Evolutionary conservation across 495 filamentous ascomycete species (phyloP).

Genomic region (Tirmania nivea): DNA sequence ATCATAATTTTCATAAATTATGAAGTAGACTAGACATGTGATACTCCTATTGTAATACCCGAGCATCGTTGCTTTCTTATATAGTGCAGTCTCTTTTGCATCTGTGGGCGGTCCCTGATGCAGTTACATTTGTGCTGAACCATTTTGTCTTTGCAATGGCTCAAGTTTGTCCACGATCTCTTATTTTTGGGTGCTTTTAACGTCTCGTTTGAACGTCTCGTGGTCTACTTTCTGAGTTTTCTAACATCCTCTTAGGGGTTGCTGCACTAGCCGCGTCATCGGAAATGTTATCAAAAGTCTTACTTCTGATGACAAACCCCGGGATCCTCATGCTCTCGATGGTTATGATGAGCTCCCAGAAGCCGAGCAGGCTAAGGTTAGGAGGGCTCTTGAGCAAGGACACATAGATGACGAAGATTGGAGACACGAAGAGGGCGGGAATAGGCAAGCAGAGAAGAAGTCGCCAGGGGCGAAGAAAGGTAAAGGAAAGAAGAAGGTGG

Average conservation of each 20-base stretch:
- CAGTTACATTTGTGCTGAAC: too few relatives aligned
- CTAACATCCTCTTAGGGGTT: constrained; percentile 33
- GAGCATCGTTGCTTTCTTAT: too few relatives aligned
- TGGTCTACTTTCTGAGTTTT: too few relatives aligned
- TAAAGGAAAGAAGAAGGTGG: background rate
- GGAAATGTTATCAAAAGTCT: constrained; percentile 25
- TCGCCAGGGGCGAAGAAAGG: background rate
- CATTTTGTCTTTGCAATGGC: too few relatives aligned
- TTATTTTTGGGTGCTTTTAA: too few relatives aligned
- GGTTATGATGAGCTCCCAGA: constrained; percentile 40
- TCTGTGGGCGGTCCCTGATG: too few relatives aligned
- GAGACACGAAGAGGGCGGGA: constrained; percentile 40
- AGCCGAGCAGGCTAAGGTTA: constrained; percentile 38
- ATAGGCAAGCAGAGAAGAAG: constrained; percentile 17
- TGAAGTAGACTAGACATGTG: too few relatives aligned
- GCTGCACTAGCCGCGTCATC: constrained; percentile 40
- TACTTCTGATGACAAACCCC: constrained; percentile 7
- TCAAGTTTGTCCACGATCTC: too few relatives aligned
- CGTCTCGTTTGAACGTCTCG: too few relatives aligned
- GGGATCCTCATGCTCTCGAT: constrained; percentile 29
- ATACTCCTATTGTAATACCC: too few relatives aligned
- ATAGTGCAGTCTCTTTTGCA: too few relatives aligned
- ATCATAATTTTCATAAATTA: too few relatives aligned
- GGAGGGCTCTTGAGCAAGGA: constrained; percentile 37
- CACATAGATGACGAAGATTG: constrained; percentile 52